Conservation (phyloP, 2,329 filamentous ascomycete genomes). For the Exophiala sideris region DNA sequence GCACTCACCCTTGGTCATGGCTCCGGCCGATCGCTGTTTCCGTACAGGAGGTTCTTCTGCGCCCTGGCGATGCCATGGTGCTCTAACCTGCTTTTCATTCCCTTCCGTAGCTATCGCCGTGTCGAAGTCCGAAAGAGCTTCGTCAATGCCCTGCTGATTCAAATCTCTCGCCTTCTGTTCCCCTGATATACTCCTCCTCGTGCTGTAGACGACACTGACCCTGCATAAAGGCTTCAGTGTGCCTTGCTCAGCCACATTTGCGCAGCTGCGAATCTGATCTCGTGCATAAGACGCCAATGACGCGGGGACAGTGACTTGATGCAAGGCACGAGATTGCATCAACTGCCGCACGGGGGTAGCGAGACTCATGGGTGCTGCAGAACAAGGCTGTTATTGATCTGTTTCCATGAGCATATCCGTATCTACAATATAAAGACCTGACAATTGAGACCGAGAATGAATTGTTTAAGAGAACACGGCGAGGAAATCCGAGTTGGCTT, state of each 20-base stretch:
- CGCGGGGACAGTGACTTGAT: constrained; percentile 1
- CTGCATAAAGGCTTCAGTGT: neutral
- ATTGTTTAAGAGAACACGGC: neutral
- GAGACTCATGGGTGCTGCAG: neutral
- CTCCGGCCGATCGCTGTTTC: constrained; percentile 49
- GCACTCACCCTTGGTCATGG: constrained; percentile 62
- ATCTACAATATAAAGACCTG: neutral
- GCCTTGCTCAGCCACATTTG: neutral
- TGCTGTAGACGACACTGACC: neutral
- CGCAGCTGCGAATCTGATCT: neutral
- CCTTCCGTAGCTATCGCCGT: constrained; percentile 37
- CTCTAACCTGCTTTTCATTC: constrained; percentile 51
- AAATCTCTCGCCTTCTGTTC: constrained; percentile 25
- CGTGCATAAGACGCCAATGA: neutral
- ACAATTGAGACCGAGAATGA: neutral
- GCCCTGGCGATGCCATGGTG: constrained; percentile 65
- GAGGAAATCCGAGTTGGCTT: neutral
- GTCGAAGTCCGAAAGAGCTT: constrained; percentile 26
- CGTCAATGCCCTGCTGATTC: constrained; percentile 28
- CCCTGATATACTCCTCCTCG: constrained; percentile 9
- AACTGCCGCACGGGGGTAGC: neutral
- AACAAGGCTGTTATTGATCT: neutral
- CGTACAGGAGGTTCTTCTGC: constrained; percentile 57
- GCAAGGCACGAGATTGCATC: constrained; percentile 1
- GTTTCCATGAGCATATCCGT: neutral